Evolutionary conservation across 2,329 filamentous ascomycete genomes (phyloP), one percentile per base, ranked within the genome.

Genomic region (Waltergamsia citrina): DNA sequence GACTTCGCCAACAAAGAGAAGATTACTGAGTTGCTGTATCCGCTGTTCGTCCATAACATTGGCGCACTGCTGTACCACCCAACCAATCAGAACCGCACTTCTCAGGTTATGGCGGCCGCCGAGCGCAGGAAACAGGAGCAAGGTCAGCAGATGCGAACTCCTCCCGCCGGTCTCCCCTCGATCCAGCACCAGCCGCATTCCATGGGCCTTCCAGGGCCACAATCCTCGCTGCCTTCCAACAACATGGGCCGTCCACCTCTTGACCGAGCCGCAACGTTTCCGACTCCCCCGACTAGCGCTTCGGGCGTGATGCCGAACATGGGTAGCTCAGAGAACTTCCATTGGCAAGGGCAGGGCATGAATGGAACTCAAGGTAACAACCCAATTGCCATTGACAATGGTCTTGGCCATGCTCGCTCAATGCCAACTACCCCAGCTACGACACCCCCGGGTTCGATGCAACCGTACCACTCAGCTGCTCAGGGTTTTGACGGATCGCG

Each of bases 1-100:
- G 92, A 96, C 50, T 96, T 98, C 55, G 92, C 92, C 44, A 98
- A 98, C 67, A 96, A 95, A 71, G 92, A 98, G 61, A 96, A 96
- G 65, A 98, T 96, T 43, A 96, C 92, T 0, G 90, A 96, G 60
- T 67, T 88, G 31, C 65, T 96, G 35, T 98, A 96, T 57, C 92
- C 92, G 34, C 69, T 98, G 32, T 98, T 98, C 56, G 92, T 96
- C 25, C 88, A 96, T 60, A 94, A 96, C 60, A 96, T 96, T 53
- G 86, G 86, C 39, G 83, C 86, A 38, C 69, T 96, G 43, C 73
- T 96, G 32, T 96, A 95, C 58, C 90, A 96, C 55, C 90, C 92
- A 1, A 81, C 84, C 26, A 95, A 95, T 54, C 82, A 87, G 52
- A 83, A 65, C 43, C 71, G 85, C 45, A 85, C 81, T 30, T 87